Base-by-base conservation (phyloP, 1,139 yeast species). In the Pichia sp. region DNA sequence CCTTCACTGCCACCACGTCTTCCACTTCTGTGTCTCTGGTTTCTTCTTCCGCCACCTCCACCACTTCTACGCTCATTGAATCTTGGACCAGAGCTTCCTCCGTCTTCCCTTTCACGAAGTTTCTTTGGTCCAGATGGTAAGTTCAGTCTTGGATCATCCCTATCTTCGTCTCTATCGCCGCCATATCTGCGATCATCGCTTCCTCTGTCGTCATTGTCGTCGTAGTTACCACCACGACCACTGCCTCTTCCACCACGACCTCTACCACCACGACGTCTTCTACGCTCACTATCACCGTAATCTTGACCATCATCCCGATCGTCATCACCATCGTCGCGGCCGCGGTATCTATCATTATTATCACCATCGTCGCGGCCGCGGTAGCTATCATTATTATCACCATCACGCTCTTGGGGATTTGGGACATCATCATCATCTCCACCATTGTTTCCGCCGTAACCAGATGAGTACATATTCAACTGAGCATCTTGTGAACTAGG, bases 41-140 rank as follows among this genome's bases (percentile, higher is more conserved):
- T 49, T 27, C 53, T 42, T 14, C 55, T 40, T 17, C 47, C n/a
- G n/a, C n/a, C n/a, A n/a, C n/a, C 44, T 26, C 52, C 39, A 40
- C 51, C 37, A 22, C 54, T 34, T 39, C 64, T 56, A n/a, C 34
- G 30, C 16, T 31, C 35, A 31, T 56, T 36, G n/a, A 53, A 48
- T 10, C 58, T 47, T 26, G 53, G 42, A 16, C 53, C 40, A 26
- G 47, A 42, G 27, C 48, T 34, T 14, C 32, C 32, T 14, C 25
- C 25, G n/a, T 14, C 25, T 15, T 15, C 48, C 21, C 49, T 47
- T 16, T 53, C 47, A 27, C 52, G 44, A 38, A 39, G 42, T 23
- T 37, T 49, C 35, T 49, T 55, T 19, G 60, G 62, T 7, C 61
- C 62, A 12, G 59, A 53, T 27, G 61, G 62, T 23, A 55, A 41